phyloP scores from a whole-genome alignment of 768 basidiomycete genomes.

The Rhodosporidiobolus sp. region DNA sequence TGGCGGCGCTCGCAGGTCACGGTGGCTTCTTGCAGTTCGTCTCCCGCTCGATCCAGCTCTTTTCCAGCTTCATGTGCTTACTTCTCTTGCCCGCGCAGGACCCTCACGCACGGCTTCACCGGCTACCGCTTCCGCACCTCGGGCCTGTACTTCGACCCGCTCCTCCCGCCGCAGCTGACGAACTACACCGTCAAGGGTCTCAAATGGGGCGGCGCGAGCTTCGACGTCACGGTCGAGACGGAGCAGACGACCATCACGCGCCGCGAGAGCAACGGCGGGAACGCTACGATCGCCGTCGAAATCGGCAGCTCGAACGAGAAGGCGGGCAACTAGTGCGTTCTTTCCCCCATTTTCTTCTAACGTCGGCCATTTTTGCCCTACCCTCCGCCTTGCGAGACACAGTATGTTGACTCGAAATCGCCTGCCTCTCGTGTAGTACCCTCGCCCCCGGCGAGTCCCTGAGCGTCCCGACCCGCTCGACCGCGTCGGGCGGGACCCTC shows the following conservation, averaged over 20 bases:
- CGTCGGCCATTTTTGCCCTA: too few relatives aligned
- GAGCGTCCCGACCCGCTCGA: slow-evolving; percentile 17
- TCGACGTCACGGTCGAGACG: slow-evolving; percentile 20
- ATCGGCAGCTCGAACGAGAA: slow-evolving; percentile 16
- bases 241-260: slow-evolving; percentile 24
- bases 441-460: slow-evolving; percentile 19
- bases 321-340: slow-evolving; percentile 32
- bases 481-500: slow-evolving; percentile 14
- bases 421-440: background rate
- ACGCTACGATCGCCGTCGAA: slow-evolving; percentile 16
- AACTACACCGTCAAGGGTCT: slow-evolving; percentile 38
- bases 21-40: slow-evolving; percentile 36
- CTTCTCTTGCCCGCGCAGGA: background rate
- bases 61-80: background rate
- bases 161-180: slow-evolving; percentile 29
- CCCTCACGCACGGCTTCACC: slow-evolving; percentile 39
- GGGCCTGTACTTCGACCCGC: slow-evolving; percentile 35
- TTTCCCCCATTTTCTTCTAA: background rate
- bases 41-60: too few relatives aligned
- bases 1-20: too few relatives aligned
- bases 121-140: slow-evolving; percentile 32
- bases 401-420: background rate
- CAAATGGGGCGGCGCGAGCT: slow-evolving; percentile 18
- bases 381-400: background rate
- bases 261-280: background rate